Evolutionary conservation across 2,329 filamentous ascomycete genomes (phyloP), one percentile per base, ranked within the genome.

Genomic region (Fragosphaeria purpurea): DNA sequence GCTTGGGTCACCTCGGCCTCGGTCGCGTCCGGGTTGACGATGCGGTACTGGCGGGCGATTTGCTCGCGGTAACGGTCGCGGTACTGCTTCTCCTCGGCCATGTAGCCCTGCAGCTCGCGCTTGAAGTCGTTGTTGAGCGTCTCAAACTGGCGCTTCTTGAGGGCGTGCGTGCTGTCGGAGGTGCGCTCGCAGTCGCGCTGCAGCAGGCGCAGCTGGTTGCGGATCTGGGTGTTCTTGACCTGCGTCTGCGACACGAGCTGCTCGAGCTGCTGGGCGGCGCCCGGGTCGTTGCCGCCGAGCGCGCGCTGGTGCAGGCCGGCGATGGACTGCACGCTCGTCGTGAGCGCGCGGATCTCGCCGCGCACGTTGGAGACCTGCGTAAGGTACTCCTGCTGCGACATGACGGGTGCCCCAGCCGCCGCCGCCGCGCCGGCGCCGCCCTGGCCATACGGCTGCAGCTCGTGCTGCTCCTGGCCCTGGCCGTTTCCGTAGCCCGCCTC

Each of bases 1-100:
- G 85, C 85, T 63, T 86, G 72, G 46, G 75, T 70, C 3, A 90
- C 82, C 66, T 91, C 84, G 1, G 76, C 71, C 53, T 89, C 85
- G 46, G 77, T 77, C n/a, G 86, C 87, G 43, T 88, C 82, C 47
- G 86, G 86, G 64, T 89, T 88, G 58, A 88, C 85, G 62, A 91
- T 89, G 51, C 80, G 76, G 67, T 87, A 90, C 67, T 93, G 87
- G 60, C 87, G 77, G 52, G 80, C 80, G 62, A 91, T 88, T 65
- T 88, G 85, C 56, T 89, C 84, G 54, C 83, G 78, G 66, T 88
- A 88, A 56, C 82, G 74, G 62, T 79, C 74, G 62, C 79, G 76
- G 70, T 88, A 90, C 44, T 77, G 74, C 53, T 77, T 72, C 72
- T 93, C 87, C 62, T 87, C 82, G 58, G 77, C 70, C 62, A 84